Evolutionary conservation across 495 filamentous ascomycete species (phyloP).

Genomic region (Letharia lupina): DNA sequence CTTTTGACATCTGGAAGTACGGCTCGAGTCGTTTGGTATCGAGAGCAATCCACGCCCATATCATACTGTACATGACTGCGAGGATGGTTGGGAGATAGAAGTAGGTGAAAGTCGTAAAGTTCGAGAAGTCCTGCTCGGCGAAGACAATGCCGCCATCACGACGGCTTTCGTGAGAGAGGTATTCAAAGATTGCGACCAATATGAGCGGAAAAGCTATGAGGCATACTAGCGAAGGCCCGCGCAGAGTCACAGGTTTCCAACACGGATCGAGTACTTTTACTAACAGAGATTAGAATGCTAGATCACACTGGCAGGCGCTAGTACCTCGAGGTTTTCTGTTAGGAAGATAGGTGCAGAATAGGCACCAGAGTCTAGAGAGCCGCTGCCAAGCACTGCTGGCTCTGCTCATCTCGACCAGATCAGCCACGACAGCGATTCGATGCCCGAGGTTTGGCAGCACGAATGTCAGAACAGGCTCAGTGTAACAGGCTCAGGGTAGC

Average conservation of each 20-base stretch:
- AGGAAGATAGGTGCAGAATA: background rate
- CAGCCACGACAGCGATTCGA: background rate
- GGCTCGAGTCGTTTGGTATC: constrained; percentile 67
- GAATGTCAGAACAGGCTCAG: too few relatives aligned
- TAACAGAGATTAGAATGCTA: background rate
- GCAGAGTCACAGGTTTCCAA: constrained; percentile 35
- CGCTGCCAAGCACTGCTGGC: background rate
- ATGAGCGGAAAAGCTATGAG: constrained; percentile 24
- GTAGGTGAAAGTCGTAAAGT: constrained; percentile 28
- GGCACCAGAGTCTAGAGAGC: background rate
- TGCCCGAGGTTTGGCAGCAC: background rate
- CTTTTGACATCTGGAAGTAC: constrained; percentile 61
- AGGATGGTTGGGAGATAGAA: constrained; percentile 58
- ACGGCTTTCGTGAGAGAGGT: constrained; percentile 24
- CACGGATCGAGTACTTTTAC: background rate
- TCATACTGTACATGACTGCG: constrained; percentile 60
- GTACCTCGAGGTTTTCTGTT: background rate
- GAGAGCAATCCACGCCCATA: constrained; percentile 68
- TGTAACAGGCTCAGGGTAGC: too few relatives aligned
- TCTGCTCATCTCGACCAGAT: background rate
- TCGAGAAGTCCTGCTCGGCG: constrained; percentile 24
- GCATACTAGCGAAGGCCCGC: constrained; percentile 26
- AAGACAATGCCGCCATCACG: constrained; percentile 34
- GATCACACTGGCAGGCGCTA: background rate
- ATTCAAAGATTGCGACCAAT: constrained; percentile 30